Evolutionary conservation across 2,329 filamentous ascomycete species (phyloP), one percentile per base, ranked within the genome.

Genomic region (Monilinia fructigena): DNA sequence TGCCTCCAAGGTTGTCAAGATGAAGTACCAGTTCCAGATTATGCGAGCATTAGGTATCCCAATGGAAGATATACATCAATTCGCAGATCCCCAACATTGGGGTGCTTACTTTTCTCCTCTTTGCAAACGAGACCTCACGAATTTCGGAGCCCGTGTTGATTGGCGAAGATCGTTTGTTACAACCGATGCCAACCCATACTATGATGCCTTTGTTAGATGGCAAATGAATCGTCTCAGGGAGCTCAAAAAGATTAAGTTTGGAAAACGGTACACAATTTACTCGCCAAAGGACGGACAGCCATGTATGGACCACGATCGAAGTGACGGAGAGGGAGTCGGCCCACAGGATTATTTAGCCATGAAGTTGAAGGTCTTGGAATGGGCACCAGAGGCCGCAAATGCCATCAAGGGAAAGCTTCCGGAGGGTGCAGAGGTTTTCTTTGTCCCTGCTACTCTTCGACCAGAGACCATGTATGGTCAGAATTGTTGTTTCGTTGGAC

Each of bases 391-490:
- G 70, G 90, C 92, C 31, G 86, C 87, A 70, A 85, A 89, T 71
- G 81, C 86, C 63, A 80, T 98, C 67, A 85, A 89, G 76, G 89
- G 86, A 70, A 95, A 94, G 80, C 80, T 98, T 4, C 91, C 94
- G 7, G 84, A 88, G 47, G 87, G 85, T 70, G 89, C 91, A 55
- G 90, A 90, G 69, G 89, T 97, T 66, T 98, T 89, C 81, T 90
- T 98, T 74, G 87, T 98, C 16, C 91, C 95, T 16, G 95, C 95
- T 20, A 98, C 95, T 65, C 85, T 99, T 69, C 86, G 95, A 69
- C 92, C 95, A 2, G 95, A 99, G 82, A 99, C 95, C 47, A 98
- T 99, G 94, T 99, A 98, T 77, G 96, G 96, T 52, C 95, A 98
- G 79, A 96, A 89, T 4, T 96, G 92, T 80, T 97, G 93, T 78